Conservation (phyloP, 768 basidiomycete species). For the Mycena sanguinolenta region DNA sequence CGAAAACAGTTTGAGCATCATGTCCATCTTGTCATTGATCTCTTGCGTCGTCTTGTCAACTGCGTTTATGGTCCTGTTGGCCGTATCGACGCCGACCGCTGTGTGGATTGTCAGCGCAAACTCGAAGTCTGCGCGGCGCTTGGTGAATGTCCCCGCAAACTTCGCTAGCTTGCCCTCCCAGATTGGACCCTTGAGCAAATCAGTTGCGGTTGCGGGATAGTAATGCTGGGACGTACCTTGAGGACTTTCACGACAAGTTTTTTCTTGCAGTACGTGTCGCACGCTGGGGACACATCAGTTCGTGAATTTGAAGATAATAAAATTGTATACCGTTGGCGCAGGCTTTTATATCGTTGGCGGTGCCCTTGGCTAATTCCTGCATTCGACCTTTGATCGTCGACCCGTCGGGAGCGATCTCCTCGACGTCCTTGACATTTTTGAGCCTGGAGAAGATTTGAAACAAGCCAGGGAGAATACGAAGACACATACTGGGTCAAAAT, state of each 20-base stretch:
- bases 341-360: conserved; percentile 50
- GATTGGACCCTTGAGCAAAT: too few species aligned
- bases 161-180: conserved; percentile 46
- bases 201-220: too few species aligned
- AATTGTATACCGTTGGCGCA: conserved; percentile 39
- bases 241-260: conserved; percentile 48
- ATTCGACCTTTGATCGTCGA: conserved; percentile 42
- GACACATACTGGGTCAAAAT: conserved; percentile 49
- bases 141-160: conserved; percentile 43
- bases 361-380: conserved; percentile 36
- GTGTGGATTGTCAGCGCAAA: conserved; percentile 48
- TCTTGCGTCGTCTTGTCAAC: conserved; percentile 36
- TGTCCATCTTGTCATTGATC: conserved; percentile 38
- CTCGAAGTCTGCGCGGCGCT: conserved; percentile 44
- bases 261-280: conserved; percentile 52
- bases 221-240: too few species aligned
- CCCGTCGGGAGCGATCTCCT: conserved; percentile 42
- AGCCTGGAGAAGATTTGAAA: conserved; percentile 30
- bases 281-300: too few species aligned
- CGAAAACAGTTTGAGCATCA: conserved; percentile 44
- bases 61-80: conserved; percentile 32
- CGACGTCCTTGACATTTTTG: conserved; percentile 35
- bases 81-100: conserved; percentile 41
- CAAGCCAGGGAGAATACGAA: background rate
- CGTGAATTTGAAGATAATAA: too few species aligned